Evolutionary conservation across 1,139 yeast genomes (phyloP), one percentile per base, ranked within the genome.

Genomic region (Zhuliangozyma parablackwelliae): DNA sequence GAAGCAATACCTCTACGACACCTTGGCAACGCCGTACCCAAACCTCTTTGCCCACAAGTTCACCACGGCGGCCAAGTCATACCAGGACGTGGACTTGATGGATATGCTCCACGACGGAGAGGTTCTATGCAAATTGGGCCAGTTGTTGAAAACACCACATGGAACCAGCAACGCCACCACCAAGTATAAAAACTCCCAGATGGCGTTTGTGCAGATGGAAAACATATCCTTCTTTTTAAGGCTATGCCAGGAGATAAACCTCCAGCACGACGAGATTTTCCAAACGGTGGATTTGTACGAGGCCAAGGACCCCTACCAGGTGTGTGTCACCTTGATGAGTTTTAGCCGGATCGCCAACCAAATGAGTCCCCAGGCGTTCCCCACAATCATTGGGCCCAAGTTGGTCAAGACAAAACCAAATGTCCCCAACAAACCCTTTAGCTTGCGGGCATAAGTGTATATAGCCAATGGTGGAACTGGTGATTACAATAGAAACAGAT

Each of bases 171-270:
- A 62, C 34, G 75, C 57, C 45, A 80, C 40, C 16, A 42, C 48
- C 3, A 77, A 69, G 46, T 81, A 59, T 57, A 85, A 82, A 53
- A 68, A 67, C 34, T 78, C 89, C n/a, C 66, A 65, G 35, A 80
- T 86, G 83, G 92, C 96, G 3, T 88, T 88, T 59, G 80, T 86
- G 9, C 88, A 82, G 61, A 87, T 87, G 95, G 96, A 88, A 54
- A 87, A 87, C 51, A 86, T 88, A 29, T 80, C 88, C 31, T 75
- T 78, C 44, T 88, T 87, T 52, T 62, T 88, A 27, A 59, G 67
- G 11, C 75, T 82, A 35, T 79, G 87, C 38, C 72, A 78, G 43
- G 36, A 52, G 3, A 63, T 82, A 32, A 92, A 94, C 1, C 80
- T 88, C 3, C 88, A 92, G 5, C 87, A 84, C 45, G 90, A 86